Base-by-base conservation (phyloP, 2,329 filamentous ascomycete species). In the Exophiala sp. region DNA sequence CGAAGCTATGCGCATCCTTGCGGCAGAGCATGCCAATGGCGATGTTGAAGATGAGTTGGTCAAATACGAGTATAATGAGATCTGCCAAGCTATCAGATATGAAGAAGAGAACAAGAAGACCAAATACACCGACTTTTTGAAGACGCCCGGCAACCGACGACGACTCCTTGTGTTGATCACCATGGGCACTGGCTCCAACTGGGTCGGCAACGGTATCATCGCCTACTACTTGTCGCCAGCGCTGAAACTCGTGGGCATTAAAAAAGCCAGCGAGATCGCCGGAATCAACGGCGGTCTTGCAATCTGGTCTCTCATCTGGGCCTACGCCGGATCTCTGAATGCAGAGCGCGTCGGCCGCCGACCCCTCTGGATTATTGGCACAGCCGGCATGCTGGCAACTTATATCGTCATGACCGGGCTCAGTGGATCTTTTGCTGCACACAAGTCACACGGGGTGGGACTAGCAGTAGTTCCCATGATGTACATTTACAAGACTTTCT, bases 61-160 rank as follows among this genome's bases (percentile, higher is more conserved):
- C 52, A 84, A 88, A 62, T 79, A 83, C 41, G 86, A 89, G 67
- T 71, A 88, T 2, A 68, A 81, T 29, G 73, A 75, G 24, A 88
- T 89, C 65, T 79, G 82, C 3, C 83, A 86, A 63, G 85, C 86
- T 24, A 74, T 89, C 54, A 82, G 86, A 67, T 88, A 84, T 65
- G 86, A 89, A 71, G 85, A 85, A 63, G 85, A 88, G 68, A 83
- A 86, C 64, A 81, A 80, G 7, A 74, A 75, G 52, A 78, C 76
- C 20, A 85, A 5, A 86, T 84, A 39, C 21, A 9, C 49, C 3
- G 54, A 57, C 32, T 54, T 57, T 18, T n/a, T 59, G 47, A 54
- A 47, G 14, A 63, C 62, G 1, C 59, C 60, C 11, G 63, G 62
- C 3, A 66, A 66, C 45, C 74, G 79, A 35, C 75, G 77, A 60